Conservation (phyloP, 345 rosid genomes). For the Eutrema japonicum region DNA sequence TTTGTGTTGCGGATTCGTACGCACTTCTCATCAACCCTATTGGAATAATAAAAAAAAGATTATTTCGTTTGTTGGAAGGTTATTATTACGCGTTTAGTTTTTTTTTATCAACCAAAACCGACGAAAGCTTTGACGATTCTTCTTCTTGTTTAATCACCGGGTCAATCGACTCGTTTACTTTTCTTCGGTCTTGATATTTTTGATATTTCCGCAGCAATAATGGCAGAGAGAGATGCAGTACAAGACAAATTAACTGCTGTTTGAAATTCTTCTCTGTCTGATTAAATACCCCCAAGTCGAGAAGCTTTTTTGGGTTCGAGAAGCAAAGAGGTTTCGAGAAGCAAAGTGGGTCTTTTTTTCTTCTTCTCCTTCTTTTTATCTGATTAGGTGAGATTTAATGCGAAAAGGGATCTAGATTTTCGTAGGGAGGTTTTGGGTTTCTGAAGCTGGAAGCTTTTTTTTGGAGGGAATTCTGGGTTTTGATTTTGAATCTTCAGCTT, state of each 20-base stretch:
- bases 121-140: slow-evolving; percentile 39
- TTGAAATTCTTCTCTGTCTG: slow-evolving; percentile 8
- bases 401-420: slow-evolving; percentile 33
- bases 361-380: background rate
- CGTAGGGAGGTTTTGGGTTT: slow-evolving; percentile 1
- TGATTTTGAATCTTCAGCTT: background rate
- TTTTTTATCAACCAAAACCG: background rate
- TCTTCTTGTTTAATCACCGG: slow-evolving; percentile 26
- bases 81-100: background rate
- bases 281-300: slow-evolving; percentile 29
- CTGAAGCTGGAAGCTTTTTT: slow-evolving; percentile 30
- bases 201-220: slow-evolving; percentile 29
- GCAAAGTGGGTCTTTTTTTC: background rate
- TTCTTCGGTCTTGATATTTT: slow-evolving; percentile 26
- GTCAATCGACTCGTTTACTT: slow-evolving; percentile 45
- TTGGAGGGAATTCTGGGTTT: slow-evolving; percentile 34
- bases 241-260: slow-evolving; percentile 6
- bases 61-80: background rate
- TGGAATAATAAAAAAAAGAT: slow-evolving; percentile 5
- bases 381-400: slow-evolving; percentile 32
- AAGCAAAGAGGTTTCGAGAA: slow-evolving; percentile 31
- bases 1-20: slow-evolving; percentile 24
- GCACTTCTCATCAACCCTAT: slow-evolving; percentile 9
- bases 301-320: slow-evolving; percentile 26
- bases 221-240: background rate